phyloP scores from a whole-genome alignment of 345 rosid genomes.

The Mercurialis annua region DNA sequence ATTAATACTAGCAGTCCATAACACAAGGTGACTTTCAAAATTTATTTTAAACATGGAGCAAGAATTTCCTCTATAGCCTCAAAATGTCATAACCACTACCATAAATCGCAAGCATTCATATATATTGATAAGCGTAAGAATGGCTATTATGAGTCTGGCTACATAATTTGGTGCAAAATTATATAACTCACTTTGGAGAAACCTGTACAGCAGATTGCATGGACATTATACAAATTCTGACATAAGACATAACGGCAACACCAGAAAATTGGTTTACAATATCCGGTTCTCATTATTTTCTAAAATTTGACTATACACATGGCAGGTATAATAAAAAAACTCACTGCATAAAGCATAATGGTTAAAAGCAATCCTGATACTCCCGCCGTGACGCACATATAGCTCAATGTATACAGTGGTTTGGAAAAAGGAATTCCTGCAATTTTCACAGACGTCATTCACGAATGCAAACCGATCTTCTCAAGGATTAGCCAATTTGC shows the following conservation, averaged over 20 bases:
- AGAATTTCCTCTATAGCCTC: neutral
- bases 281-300: too few relatives aligned
- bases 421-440: slow-evolving; percentile 55
- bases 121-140: too few relatives aligned
- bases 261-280: too few relatives aligned
- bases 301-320: too few relatives aligned
- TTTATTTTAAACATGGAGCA: too few relatives aligned
- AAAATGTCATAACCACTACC: neutral
- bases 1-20: neutral
- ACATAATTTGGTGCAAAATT: too few relatives aligned
- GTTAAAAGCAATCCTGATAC: slow-evolving; percentile 51
- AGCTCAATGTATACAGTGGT: slow-evolving; percentile 54
- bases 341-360: slow-evolving; percentile 43
- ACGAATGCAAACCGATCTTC: neutral
- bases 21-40: too few relatives aligned
- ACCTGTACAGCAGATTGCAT: too few relatives aligned
- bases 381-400: slow-evolving; percentile 51
- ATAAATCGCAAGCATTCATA: neutral
- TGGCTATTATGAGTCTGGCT: too few relatives aligned
- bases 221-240: too few relatives aligned
- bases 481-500: neutral
- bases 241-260: too few relatives aligned
- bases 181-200: too few relatives aligned
- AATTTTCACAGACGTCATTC: slow-evolving; percentile 4
- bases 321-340: slow-evolving; percentile 9